A percentile compares a stretch with the other conserved stretches of the same genome.
Conservation (phyloP, 495 filamentous ascomycete species). For the Corynascus novoguineensis region DNA sequence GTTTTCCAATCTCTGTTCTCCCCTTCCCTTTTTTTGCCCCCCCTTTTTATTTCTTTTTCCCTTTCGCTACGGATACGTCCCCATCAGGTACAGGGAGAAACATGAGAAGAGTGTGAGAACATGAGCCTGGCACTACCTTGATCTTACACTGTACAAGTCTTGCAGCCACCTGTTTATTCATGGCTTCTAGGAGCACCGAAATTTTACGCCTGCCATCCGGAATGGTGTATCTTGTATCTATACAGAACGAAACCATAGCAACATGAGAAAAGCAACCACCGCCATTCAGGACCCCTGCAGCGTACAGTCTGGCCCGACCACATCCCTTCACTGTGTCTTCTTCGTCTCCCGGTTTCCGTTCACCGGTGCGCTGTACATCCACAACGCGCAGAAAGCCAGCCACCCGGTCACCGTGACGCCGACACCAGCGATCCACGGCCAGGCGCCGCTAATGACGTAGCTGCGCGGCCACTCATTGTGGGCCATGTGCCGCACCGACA, state of each 20-base stretch:
- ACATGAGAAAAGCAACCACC: background rate
- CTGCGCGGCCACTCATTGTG: slow-evolving; percentile 94
- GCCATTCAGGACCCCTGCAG: background rate
- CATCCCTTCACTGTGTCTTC: slow-evolving; percentile 58
- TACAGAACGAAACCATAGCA: slow-evolving; percentile 3
- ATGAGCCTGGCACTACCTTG: background rate
- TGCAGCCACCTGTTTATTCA: slow-evolving; percentile 2
- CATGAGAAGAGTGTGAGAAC: background rate
- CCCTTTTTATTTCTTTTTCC: background rate
- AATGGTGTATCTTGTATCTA: slow-evolving; percentile 7
- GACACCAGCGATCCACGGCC: slow-evolving; percentile 93
- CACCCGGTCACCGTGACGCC: slow-evolving; percentile 78
- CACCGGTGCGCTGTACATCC: slow-evolving; percentile 78
- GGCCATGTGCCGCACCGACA: slow-evolving; percentile 90
- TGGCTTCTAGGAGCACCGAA: slow-evolving; percentile 3
- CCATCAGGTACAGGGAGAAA: background rate
- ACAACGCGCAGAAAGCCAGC: slow-evolving; percentile 76
- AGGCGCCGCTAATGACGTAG: slow-evolving; percentile 83
- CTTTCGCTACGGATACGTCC: background rate
- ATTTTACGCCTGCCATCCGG: slow-evolving; percentile 8
- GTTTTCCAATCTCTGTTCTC: slow-evolving; percentile 5
- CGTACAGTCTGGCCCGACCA: background rate
- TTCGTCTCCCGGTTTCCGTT: slow-evolving; percentile 48
- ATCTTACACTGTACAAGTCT: background rate
- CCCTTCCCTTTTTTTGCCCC: background rate